Conservation (phyloP, 108 stramenopile genomes). For the Cyclotella choctawhatcheeana region DNA sequence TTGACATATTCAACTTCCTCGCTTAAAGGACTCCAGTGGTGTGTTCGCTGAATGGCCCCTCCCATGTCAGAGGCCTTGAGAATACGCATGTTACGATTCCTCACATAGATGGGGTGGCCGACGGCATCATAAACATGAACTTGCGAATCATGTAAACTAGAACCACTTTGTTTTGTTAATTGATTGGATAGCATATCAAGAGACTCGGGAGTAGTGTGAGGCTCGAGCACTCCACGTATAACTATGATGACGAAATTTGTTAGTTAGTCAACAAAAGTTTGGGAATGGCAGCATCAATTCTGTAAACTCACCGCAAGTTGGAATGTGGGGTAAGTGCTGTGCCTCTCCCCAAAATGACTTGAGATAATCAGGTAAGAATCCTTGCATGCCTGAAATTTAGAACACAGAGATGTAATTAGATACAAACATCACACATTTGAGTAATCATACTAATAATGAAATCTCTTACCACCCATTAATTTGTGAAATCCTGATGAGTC, state of each 20-base stretch:
- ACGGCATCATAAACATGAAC: slow-evolving; percentile 91
- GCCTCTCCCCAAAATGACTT: slow-evolving; percentile 89
- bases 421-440: no score
- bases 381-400: slow-evolving; percentile 16
- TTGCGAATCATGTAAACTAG: slow-evolving; percentile 83
- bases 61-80: slow-evolving; percentile 76
- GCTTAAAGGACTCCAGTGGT: slow-evolving; percentile 87
- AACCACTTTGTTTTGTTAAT: slow-evolving; percentile 88
- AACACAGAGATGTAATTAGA: background rate
- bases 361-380: slow-evolving; percentile 77
- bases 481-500: slow-evolving; percentile 89
- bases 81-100: slow-evolving; percentile 78
- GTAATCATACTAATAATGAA: no score
- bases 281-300: background rate
- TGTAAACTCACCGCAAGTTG: slow-evolving; percentile 59
- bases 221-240: slow-evolving; percentile 80
- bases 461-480: slow-evolving; percentile 70
- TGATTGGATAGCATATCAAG: slow-evolving; percentile 83
- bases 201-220: slow-evolving; percentile 87
- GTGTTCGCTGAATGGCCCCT: slow-evolving; percentile 61
- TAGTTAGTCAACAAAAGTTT: background rate
- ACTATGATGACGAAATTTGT: slow-evolving; percentile 18
- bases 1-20: slow-evolving; percentile 85
- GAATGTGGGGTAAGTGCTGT: slow-evolving; percentile 81
- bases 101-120: slow-evolving; percentile 82